Base-by-base conservation (phyloP, 164 flowering plant genomes). In the Tetrastigma voinierianum region DNA sequence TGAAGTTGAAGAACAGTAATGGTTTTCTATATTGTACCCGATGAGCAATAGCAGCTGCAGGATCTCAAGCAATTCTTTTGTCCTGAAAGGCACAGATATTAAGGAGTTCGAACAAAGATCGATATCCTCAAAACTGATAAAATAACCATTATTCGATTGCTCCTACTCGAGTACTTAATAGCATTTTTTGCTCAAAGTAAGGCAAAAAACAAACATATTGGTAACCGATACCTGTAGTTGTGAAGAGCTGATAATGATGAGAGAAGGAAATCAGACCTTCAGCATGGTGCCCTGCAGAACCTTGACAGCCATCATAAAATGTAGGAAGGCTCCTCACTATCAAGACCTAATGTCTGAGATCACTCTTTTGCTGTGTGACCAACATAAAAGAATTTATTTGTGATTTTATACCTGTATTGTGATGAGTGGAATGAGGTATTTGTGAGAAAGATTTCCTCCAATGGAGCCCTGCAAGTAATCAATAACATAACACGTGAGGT, bases 281-380 rank as follows among this genome's bases (percentile, higher is more conserved):
- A 43, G 94, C 81, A 74, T 78, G 83, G 79, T 96, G 97, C 93
- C 97, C 16, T 90, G 97, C 72, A 58, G 51, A 96, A 79, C 46
- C 67, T 88, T 97, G 83, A 91, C 78, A 77, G 93, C 86, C 91
- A 82, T 98, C 99, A 96, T 93, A 62, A 82, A 86, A 70, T 90
- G 90, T 32, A 93, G 7, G 98, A 83, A 62, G 96, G 88, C 68
- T 87, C 96, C 61, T 84, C 91, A 16, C 82, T 79, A 72, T 88
- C 93, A 65, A 70, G 54, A 40, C 65, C 12, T 45, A 83, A 76
- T 53, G 80, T n/a, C n/a, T 46, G 44, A 78, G 64, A 79, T 87
- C 88, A 77, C 73, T 71, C 68, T 78, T 89, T 43, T 74, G 83
- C 46, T 76, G 90, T 20, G 72, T 55, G 17, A 84, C 86, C 92